Evolutionary conservation across 306 rosid genomes (phyloP).

Genomic region (Glycine soja): DNA sequence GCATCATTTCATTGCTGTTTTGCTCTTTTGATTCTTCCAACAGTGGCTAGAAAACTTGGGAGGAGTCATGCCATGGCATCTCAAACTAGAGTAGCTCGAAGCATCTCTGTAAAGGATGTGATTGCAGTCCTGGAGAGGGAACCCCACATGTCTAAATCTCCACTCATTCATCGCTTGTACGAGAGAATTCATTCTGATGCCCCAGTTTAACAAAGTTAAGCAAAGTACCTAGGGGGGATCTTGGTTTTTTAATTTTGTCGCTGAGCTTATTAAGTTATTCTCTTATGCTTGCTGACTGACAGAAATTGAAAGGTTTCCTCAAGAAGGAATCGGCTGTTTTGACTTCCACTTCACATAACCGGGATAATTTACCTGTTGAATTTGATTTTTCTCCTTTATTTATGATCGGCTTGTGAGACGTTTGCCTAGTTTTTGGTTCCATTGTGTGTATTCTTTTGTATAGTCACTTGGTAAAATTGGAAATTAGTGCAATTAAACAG

Average conservation of each 20-base stretch:
- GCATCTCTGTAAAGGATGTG: slow-evolving; percentile 76
- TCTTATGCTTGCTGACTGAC: neutral
- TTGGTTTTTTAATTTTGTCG: neutral
- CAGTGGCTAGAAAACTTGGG: slow-evolving; percentile 68
- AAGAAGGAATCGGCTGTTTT: neutral
- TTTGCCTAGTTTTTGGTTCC: neutral
- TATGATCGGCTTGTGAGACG: neutral
- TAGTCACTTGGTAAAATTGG: neutral
- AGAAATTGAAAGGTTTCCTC: slow-evolving; percentile 11
- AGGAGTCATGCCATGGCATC: slow-evolving; percentile 55
- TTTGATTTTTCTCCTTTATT: neutral
- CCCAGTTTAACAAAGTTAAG: slow-evolving; percentile 47
- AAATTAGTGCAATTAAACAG: slow-evolving; percentile 19
- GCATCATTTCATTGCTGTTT: slow-evolving; percentile 24
- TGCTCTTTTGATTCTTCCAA: neutral
- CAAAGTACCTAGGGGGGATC: neutral
- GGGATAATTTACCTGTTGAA: neutral
- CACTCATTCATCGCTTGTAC: slow-evolving; percentile 68
- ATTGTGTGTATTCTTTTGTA: neutral
- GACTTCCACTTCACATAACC: neutral
- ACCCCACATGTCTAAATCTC: slow-evolving; percentile 80
- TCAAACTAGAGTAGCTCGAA: slow-evolving; percentile 64
- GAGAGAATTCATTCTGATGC: slow-evolving; percentile 63
- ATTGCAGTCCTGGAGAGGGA: slow-evolving; percentile 87
- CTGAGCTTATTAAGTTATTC: slow-evolving; percentile 11